Percentiles rank a stretch among this genome's conserved stretches.
These are phyloP conservation scores for Bruguiera hainesii DNA, from an alignment of 441 rosid species.

Conservation along the genomic window DNA sequence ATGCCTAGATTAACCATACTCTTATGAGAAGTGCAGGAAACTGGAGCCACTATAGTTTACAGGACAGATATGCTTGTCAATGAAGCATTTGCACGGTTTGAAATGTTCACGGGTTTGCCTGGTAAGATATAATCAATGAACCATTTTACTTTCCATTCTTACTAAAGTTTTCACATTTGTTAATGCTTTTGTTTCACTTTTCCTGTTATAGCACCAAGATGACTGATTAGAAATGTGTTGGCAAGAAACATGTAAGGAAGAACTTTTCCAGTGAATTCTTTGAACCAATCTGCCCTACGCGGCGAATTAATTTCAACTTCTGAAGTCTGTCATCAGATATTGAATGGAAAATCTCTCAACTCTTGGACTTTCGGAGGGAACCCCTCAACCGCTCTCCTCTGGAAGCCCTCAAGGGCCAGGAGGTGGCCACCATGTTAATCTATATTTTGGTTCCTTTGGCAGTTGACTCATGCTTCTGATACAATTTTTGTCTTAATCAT, in stretches of 20 bases:
- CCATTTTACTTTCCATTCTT: not conserved
- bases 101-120: slow-evolving; percentile 56
- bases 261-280: not conserved
- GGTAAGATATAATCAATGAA: slow-evolving; percentile 29
- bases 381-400: no score
- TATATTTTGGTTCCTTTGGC: no score
- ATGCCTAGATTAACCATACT: slow-evolving; percentile 53
- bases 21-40: slow-evolving; percentile 48
- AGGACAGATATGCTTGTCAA: slow-evolving; percentile 55
- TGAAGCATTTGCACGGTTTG: slow-evolving; percentile 53
- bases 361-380: no score
- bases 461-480: no score
- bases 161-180: not conserved
- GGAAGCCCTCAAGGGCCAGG: no score
- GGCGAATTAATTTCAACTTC: no score
- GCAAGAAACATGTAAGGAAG: slow-evolving; percentile 34
- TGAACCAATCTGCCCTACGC: no score
- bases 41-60: slow-evolving; percentile 42
- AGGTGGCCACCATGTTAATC: no score
- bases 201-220: slow-evolving; percentile 44
- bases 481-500: no score
- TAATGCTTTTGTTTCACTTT: slow-evolving; percentile 5
- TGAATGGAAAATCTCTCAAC: no score
- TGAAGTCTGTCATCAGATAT: no score
- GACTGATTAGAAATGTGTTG: slow-evolving; percentile 41